Evolutionary conservation across 306 rosid species (phyloP).

Genomic region (Medicago truncatula): MtrunA17r5.0-ANR NC_053048.1:53821001-53821500

Average conservation of each 20-base stretch:
- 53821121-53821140: slow-evolving; percentile 63
- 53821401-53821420: slow-evolving; percentile 75
- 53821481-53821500: slow-evolving; percentile 81
- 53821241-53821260: slow-evolving; percentile 71
- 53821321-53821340: slow-evolving; percentile 73
- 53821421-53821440: slow-evolving; percentile 75
- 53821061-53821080: slow-evolving; percentile 92
- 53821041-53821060: slow-evolving; percentile 62
- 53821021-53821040: slow-evolving; percentile 60
- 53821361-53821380: slow-evolving; percentile 76
- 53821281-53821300: slow-evolving; percentile 88
- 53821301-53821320: slow-evolving; percentile 81
- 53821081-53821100: slow-evolving; percentile 83
- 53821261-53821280: slow-evolving; percentile 85
- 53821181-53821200: slow-evolving; percentile 87
- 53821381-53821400: slow-evolving; percentile 93
- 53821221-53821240: slow-evolving; percentile 68
- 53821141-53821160: slow-evolving; percentile 78
- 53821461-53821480: slow-evolving; percentile 72
- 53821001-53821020: slow-evolving; percentile 81
- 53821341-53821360: slow-evolving; percentile 78
- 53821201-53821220: slow-evolving; percentile 72
- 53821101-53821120: slow-evolving; percentile 69
- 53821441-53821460: slow-evolving; percentile 82
- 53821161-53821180: slow-evolving; percentile 74